phyloP scores from a whole-genome alignment of 192 early-diverging fungal genomes.

The Dimargaris cristalligena region DNA sequence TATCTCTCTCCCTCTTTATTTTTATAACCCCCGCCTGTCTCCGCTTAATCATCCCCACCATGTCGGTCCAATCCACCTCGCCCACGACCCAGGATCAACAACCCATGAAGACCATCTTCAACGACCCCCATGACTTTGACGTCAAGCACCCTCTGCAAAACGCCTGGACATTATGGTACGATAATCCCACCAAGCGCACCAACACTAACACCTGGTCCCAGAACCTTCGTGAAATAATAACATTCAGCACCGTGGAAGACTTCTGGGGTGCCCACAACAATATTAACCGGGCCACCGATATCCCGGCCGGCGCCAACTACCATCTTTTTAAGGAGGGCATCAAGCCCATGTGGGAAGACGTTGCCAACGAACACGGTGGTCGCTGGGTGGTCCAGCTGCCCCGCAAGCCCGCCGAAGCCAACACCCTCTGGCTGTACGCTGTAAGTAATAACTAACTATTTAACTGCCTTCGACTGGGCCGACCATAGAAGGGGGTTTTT shows the following conservation, averaged over 20 bases:
- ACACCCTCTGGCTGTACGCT: constrained; percentile 72
- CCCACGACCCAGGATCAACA: constrained; percentile 1
- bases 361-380: constrained; percentile 74
- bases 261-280: constrained; percentile 95
- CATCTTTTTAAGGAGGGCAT: constrained; percentile 87
- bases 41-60: neutral
- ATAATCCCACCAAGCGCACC: constrained; percentile 65
- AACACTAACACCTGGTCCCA: constrained; percentile 63
- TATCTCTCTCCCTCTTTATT: neutral
- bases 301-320: constrained; percentile 72
- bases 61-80: neutral
- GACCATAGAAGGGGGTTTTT: too few relatives aligned
- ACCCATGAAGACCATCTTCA: constrained; percentile 31
- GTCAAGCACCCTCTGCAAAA: constrained; percentile 79
- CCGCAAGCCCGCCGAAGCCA: constrained; percentile 54
- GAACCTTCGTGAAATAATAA: constrained; percentile 77
- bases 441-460: constrained; percentile 24
- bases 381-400: constrained; percentile 72
- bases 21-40: neutral
- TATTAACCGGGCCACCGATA: constrained; percentile 51
- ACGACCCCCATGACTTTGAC: constrained; percentile 51
- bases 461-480: too few relatives aligned
- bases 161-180: constrained; percentile 90
- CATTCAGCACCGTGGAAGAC: constrained; percentile 86
- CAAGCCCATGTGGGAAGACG: constrained; percentile 90